Evolutionary conservation across 305 asterid genomes (phyloP).

Genomic region (Petunia hybrid): DNA sequence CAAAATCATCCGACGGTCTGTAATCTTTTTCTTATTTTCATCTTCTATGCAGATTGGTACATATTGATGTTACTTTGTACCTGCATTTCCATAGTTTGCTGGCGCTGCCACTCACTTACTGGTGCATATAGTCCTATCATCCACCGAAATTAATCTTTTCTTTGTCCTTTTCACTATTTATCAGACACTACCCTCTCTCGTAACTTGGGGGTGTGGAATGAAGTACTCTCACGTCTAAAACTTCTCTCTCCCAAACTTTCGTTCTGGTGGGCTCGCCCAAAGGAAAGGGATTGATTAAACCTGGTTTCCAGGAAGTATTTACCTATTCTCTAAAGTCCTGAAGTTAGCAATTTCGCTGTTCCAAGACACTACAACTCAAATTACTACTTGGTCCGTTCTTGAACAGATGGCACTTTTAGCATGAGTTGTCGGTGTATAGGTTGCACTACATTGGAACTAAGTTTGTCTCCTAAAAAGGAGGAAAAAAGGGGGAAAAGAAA

Average conservation of each 20-base stretch:
- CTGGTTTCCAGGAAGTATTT: slow-evolving; percentile 8
- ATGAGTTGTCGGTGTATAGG: slow-evolving; percentile 24
- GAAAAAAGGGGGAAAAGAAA: slow-evolving; percentile 1
- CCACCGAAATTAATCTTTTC: slow-evolving; percentile 14
- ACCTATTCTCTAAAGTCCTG: neutral
- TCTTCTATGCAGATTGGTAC: neutral
- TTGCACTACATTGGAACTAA: slow-evolving; percentile 1
- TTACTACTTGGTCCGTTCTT: neutral
- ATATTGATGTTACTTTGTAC: slow-evolving; percentile 5
- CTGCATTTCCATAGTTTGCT: neutral
- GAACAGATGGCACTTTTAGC: neutral
- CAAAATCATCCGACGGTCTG: slow-evolving; percentile 60
- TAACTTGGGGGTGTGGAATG: neutral
- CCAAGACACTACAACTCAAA: slow-evolving; percentile 10
- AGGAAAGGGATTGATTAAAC: neutral
- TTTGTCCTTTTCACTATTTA: neutral
- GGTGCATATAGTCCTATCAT: neutral
- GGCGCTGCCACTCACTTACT: neutral
- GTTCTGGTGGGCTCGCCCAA: neutral
- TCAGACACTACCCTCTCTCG: neutral
- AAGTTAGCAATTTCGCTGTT: slow-evolving; percentile 9
- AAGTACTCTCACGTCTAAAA: neutral
- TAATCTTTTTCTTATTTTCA: slow-evolving; percentile 22
- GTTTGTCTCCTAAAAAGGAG: neutral
- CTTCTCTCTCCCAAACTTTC: neutral